Evolutionary conservation across 2,329 filamentous ascomycete genomes (phyloP), one percentile per base, ranked within the genome.

Genomic region (Penicillium sp.): DNA sequence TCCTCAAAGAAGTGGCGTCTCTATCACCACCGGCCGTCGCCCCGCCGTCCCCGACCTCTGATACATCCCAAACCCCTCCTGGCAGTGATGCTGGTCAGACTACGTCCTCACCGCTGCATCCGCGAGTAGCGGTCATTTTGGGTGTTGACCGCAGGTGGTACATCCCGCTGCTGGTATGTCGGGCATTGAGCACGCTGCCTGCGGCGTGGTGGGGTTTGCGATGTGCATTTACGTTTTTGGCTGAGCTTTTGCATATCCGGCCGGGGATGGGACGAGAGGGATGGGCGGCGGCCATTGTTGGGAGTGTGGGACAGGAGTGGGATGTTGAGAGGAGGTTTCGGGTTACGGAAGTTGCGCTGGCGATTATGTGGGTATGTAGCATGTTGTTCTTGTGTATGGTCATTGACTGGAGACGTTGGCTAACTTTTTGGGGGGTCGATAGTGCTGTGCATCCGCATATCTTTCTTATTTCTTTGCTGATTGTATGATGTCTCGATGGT

Each of bases 401-500:
- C 53, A 53, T 45, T 25, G 35, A 40, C 43, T 49, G 25, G 51
- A 28, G 13, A 11, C 46, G n/a, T 22, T 42, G 45, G 46, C 60
- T 67, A 57, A 62, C 53, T 30, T 35, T 16, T 52, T 42, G 26
- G 11, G 25, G 30, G 11, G 25, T 55, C 25, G 6, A n/a, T 30
- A 65, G 90, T 92, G 89, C 79, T 87, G 85, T 71, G 88, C 89
- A 60, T 91, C 89, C 22, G 90, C 88, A 57, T 92, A 92, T 75
- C 83, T 93, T 62, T 90, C 89, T 54, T 93, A 92, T 76, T 91
- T 92, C 80, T 93, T 93, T 74, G 91, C 89, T 59, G 90, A 93
- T 78, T 92, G 90, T 76, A 84, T 93, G 70, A 93, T 93, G 90
- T 92, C 89, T 63, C 83, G 91, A 78, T 93, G 90, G 89, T 91